Conservation (phyloP, 2,329 filamentous ascomycete species). For the Fusarium camptoceras region DNA sequence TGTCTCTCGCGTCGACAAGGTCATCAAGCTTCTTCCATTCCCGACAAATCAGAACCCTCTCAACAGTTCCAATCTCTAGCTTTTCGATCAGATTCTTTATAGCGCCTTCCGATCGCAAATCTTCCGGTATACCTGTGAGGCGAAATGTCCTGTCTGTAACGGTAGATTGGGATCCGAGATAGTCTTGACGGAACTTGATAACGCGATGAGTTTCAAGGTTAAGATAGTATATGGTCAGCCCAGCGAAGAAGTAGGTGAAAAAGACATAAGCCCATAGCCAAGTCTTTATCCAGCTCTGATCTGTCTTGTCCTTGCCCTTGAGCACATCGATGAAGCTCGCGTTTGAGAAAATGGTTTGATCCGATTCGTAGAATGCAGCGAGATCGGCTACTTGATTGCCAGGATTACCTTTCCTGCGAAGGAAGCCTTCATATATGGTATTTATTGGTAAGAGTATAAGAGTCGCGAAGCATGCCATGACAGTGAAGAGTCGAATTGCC, state of each 20-base stretch:
- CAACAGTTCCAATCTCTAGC: slow-evolving; percentile 88
- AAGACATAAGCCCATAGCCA: slow-evolving; percentile 93
- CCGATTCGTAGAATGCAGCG: slow-evolving; percentile 8
- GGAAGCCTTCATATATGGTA: slow-evolving; percentile 61
- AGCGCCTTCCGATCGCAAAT: slow-evolving; percentile 82
- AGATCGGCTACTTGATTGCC: background rate
- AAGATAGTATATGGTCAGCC: slow-evolving; percentile 83
- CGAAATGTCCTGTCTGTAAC: slow-evolving; percentile 95
- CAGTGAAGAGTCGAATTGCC: slow-evolving; percentile 83
- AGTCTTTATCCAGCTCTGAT: slow-evolving; percentile 49
- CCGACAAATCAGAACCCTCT: slow-evolving; percentile 85
- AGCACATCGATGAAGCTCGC: slow-evolving; percentile 26
- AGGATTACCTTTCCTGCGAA: background rate
- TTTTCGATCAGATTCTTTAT: slow-evolving; percentile 90
- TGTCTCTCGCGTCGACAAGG: slow-evolving; percentile 75
- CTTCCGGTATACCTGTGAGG: slow-evolving; percentile 84
- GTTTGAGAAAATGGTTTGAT: slow-evolving; percentile 30
- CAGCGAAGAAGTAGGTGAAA: slow-evolving; percentile 95
- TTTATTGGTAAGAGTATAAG: slow-evolving; percentile 89
- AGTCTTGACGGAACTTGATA: slow-evolving; percentile 87
- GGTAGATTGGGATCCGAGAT: slow-evolving; percentile 93
- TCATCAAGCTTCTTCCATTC: slow-evolving; percentile 87
- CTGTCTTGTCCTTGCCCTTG: slow-evolving; percentile 50
- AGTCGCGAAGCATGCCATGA: slow-evolving; percentile 84
- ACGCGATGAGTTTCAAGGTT: slow-evolving; percentile 85